Evolutionary conservation across 345 rosid genomes (phyloP).

Genomic region (Anastatica hierochuntica): DNA sequence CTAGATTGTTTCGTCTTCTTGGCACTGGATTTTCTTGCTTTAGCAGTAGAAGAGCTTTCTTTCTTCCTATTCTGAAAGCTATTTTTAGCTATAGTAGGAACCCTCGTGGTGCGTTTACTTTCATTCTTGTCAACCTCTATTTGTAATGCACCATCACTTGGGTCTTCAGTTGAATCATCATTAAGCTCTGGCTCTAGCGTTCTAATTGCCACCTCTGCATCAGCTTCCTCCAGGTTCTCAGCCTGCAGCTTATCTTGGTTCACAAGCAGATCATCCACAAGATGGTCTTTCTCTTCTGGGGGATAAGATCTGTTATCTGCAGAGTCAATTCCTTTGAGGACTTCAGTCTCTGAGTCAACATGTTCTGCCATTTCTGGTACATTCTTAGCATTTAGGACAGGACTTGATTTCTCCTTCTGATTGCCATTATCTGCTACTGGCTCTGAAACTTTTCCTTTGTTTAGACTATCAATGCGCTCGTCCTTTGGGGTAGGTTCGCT

Average conservation of each 20-base stretch:
- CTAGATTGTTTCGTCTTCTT: slow-evolving; percentile 16
- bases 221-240: slow-evolving; percentile 15
- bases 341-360: slow-evolving; percentile 15
- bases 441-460: slow-evolving; percentile 16
- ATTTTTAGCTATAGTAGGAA: slow-evolving; percentile 11
- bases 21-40: slow-evolving; percentile 19
- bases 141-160: slow-evolving; percentile 11
- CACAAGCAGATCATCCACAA: slow-evolving; percentile 12
- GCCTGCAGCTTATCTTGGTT: slow-evolving; percentile 22
- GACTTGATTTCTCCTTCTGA: slow-evolving; percentile 24
- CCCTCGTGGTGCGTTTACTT: slow-evolving; percentile 13
- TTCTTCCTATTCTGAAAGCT: slow-evolving; percentile 23
- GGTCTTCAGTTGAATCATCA: slow-evolving; percentile 14
- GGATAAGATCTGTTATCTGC: slow-evolving; percentile 45
- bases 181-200: slow-evolving; percentile 2
- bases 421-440: slow-evolving; percentile 15
- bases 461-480: slow-evolving; percentile 18
- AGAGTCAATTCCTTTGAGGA: slow-evolving; percentile 1
- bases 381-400: slow-evolving; percentile 21
- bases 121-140: slow-evolving; percentile 14
- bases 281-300: slow-evolving; percentile 38
- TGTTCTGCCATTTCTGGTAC: slow-evolving; percentile 18
- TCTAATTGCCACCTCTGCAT: slow-evolving; percentile 13
- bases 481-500: slow-evolving; percentile 29
- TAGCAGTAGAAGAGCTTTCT: slow-evolving; percentile 23